Evolutionary conservation across 257 asterid species (phyloP).

Genomic region (Plectranthus barbatus): DNA sequence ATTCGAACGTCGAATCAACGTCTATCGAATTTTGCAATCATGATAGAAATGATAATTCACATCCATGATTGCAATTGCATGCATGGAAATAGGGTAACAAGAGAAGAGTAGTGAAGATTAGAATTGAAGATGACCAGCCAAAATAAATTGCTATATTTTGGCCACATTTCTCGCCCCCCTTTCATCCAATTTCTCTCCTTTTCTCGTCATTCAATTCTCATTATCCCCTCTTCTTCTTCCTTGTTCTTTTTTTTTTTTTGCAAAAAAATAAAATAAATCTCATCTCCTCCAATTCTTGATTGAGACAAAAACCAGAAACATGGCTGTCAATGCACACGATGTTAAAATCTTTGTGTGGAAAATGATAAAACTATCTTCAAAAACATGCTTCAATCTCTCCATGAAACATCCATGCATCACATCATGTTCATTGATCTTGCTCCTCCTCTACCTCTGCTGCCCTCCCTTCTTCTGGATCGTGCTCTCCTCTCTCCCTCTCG

Average conservation of each 20-base stretch:
- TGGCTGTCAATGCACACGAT: conserved; percentile 46
- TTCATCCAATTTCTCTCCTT: not conserved
- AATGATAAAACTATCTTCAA: conserved; percentile 22
- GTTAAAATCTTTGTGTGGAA: conserved; percentile 30
- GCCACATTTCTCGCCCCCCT: conserved; percentile 20
- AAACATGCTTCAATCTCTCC: conserved; percentile 16
- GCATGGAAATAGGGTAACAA: conserved; percentile 26
- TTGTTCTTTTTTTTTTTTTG: not conserved
- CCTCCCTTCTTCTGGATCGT: conserved; percentile 55
- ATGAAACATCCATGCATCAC: conserved; percentile 39
- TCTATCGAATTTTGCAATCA: no score
- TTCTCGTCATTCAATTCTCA: no score
- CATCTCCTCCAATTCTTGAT: not conserved
- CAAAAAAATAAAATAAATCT: not conserved
- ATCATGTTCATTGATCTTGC: conserved; percentile 21
- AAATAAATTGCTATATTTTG: conserved; percentile 25
- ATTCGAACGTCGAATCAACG: no score
- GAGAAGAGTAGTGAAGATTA: conserved; percentile 6
- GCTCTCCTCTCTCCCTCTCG: conserved; percentile 32
- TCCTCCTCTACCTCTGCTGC: conserved; percentile 32
- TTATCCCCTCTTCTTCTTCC: not conserved
- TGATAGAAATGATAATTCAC: no score
- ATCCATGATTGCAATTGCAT: conserved; percentile 10
- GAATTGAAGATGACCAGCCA: conserved; percentile 23
- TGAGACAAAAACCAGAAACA: conserved; percentile 16